Base-by-base conservation (phyloP, 148 eudicot genomes). In the Camellia sinensis region DNA sequence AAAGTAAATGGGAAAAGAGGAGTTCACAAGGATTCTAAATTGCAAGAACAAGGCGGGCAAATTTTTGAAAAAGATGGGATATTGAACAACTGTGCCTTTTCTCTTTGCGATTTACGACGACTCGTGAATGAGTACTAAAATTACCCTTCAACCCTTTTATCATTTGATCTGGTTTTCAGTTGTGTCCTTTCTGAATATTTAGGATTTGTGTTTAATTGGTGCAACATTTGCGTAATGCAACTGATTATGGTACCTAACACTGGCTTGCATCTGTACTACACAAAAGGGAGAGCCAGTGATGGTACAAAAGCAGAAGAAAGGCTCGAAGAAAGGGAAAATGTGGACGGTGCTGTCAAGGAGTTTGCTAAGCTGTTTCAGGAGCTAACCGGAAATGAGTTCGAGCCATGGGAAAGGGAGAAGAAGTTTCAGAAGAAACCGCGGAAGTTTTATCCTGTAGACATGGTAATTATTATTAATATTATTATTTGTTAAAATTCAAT, bases 321-420 rank as follows among this genome's bases (percentile, higher is more conserved):
- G 73, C 83, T 89, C 7, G 95, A 93, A 65, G 92, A 89, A 75
- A 85, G 89, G 88, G 93, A 90, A 22, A 81, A 83, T 64, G 84
- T 74, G 0, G 87, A 90, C 6, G 84, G 75, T 57, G 94, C 93
- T 3, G 74, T 93, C 15, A 80, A 84, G 60, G 94, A 95, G 82
- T 95, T 95, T 21, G 90, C 87, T 19, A 79, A 88, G 64, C 87
- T 88, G 21, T 95, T 93, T 11, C 89, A 95, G 79, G 97, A 90
- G 76, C 62, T 92, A 1, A 93, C 98, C 0, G 97, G 95, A 45
- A 93, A 91, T 5, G 88, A 93, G 72, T 93, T 95, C 54, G 84
- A 85, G 73, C 93, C 89, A 1, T 95, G 98, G 98, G 95, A 92
- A 74, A 93, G 80, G 61, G 98, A 93, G 82, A 95, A 93, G 92